Conservation (phyloP, 495 filamentous ascomycete species). For the Coniosporium apollinis region DNA sequence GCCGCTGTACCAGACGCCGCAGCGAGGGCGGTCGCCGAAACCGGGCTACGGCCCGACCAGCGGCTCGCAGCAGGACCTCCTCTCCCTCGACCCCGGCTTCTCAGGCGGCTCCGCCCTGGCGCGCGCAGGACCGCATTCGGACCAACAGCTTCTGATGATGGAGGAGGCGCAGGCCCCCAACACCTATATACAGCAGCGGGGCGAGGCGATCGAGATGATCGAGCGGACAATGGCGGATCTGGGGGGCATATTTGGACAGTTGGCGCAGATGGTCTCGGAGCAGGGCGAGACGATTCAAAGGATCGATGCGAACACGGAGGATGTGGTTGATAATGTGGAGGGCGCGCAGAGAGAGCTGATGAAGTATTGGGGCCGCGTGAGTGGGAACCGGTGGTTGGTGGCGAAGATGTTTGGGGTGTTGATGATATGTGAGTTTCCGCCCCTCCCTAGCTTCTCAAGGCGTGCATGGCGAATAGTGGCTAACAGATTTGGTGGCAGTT, state of each 20-base stretch:
- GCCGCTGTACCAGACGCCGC: conserved; percentile 75
- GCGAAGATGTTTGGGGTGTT: conserved; percentile 97
- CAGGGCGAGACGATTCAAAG: conserved; percentile 81
- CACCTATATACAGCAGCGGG: conserved; percentile 79
- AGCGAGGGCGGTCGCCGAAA: conserved; percentile 41
- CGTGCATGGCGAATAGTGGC: background rate
- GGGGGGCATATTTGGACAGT: conserved; percentile 87
- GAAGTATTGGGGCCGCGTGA: conserved; percentile 92
- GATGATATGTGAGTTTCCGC: conserved; percentile 37
- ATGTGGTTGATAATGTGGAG: conserved; percentile 93
- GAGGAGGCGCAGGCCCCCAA: conserved; percentile 79
- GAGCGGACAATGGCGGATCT: conserved; percentile 89
- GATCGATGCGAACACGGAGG: conserved; percentile 79
- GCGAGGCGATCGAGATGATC: conserved; percentile 92
- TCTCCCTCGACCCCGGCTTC: conserved; percentile 66
- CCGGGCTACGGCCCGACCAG: conserved; percentile 29
- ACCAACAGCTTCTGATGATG: conserved; percentile 87
- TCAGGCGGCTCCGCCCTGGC: conserved; percentile 25
- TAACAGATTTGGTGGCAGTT: conserved; percentile 29
- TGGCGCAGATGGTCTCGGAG: conserved; percentile 95
- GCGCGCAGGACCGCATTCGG: conserved; percentile 35
- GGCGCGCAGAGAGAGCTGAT: conserved; percentile 86
- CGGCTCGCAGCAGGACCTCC: conserved; percentile 53
- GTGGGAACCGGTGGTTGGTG: conserved; percentile 87
- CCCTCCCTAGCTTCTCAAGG: too few species aligned